These are phyloP conservation scores for Spergularia marina DNA, from an alignment of 148 eudicot species.

Conservation along the genomic window DNA sequence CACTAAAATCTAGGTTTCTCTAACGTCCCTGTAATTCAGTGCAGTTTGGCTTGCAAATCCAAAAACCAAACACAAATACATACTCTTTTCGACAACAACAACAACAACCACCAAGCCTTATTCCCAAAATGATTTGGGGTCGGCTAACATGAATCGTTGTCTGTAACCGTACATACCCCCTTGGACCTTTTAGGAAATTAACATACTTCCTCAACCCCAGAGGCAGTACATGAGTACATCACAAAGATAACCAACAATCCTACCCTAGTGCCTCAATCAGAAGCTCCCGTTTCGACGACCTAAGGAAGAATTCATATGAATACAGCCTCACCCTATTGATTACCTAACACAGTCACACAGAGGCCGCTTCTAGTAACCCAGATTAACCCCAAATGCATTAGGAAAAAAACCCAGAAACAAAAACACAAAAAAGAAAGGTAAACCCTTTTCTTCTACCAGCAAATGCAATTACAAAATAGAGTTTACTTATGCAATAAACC, in stretches of 20 bases:
- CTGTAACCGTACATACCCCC: neutral
- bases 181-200: neutral
- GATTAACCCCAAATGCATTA: neutral
- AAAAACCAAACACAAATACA: neutral
- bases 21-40: neutral
- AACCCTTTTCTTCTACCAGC: neutral
- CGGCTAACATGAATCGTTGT: too few species aligned
- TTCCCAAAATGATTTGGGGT: too few species aligned
- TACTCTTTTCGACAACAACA: neutral
- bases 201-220: neutral
- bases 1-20: neutral
- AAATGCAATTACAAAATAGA: neutral
- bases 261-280: neutral
- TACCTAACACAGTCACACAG: neutral
- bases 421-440: too few species aligned
- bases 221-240: neutral
- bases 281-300: too few species aligned
- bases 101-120: neutral
- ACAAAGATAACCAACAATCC: neutral
- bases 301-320: too few species aligned
- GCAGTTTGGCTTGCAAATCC: neutral
- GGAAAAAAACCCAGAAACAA: neutral
- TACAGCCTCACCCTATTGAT: neutral
- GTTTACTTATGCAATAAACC: neutral
- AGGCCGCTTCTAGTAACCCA: neutral